Evolutionary conservation across 164 flowering plant genomes (phyloP).

Genomic region (Litsea cubeba): DNA sequence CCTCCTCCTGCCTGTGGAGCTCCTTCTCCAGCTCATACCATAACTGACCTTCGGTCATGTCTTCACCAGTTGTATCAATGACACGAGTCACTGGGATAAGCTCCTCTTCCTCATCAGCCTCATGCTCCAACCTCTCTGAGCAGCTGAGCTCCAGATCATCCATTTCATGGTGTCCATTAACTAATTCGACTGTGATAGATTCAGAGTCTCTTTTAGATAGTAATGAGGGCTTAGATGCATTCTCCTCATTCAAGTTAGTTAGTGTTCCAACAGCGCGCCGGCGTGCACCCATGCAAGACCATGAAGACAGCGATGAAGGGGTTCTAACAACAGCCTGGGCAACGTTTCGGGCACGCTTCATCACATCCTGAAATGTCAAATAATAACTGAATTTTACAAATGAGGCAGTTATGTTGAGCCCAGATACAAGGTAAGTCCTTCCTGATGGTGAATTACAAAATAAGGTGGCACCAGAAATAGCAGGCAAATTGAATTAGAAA

Average conservation of each 20-base stretch:
- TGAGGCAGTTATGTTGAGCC: too few species aligned
- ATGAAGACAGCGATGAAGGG: conserved; percentile 68
- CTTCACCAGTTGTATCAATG: conserved; percentile 31
- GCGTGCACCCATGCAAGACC: conserved; percentile 95
- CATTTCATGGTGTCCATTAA: conserved; percentile 11
- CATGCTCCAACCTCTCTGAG: conserved; percentile 31
- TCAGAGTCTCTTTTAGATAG: conserved; percentile 33
- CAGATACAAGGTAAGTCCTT: too few species aligned
- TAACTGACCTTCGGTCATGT: conserved; percentile 70
- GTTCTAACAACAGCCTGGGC: conserved; percentile 86
- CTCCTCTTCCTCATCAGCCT: conserved; percentile 61
- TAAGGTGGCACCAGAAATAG: too few species aligned
- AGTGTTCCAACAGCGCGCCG: conserved; percentile 45
- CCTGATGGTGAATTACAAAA: too few species aligned
- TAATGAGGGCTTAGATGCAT: conserved; percentile 36
- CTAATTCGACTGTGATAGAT: conserved; percentile 29
- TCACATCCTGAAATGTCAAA: conserved; percentile 54
- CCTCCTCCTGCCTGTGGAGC: conserved; percentile 51
- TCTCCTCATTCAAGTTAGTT: conserved; percentile 33
- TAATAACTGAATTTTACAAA: too few species aligned
- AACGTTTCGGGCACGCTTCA: conserved; percentile 85
- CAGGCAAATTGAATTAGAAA: too few species aligned
- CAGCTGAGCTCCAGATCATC: conserved; percentile 19
- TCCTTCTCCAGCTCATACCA: conserved; percentile 84
- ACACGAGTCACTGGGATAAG: conserved; percentile 26